These are phyloP conservation scores for Leccinum uliginosum DNA, from an alignment of 768 basidiomycete species.

Conservation along the genomic window DNA sequence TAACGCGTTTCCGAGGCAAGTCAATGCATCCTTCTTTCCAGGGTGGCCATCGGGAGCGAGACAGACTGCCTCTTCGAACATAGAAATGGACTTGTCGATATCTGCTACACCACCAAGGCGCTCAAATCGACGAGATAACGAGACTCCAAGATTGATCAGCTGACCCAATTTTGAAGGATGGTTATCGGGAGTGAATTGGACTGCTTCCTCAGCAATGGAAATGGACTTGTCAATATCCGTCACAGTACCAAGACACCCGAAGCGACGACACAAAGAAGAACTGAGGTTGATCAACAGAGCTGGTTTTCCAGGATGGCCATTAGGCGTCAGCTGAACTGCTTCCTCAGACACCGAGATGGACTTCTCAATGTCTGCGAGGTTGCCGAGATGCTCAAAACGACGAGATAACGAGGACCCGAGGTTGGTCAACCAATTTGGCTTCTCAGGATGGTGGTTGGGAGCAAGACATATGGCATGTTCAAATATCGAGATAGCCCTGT, in stretches of 20 bases:
- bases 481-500: background rate
- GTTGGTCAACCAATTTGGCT: background rate
- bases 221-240: background rate
- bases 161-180: background rate
- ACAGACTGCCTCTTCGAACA: background rate
- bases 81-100: background rate
- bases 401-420: background rate
- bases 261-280: background rate
- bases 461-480: background rate
- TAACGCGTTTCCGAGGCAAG: background rate
- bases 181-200: background rate
- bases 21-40: background rate
- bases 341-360: background rate
- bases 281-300: background rate
- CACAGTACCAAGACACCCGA: background rate
- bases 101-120: background rate
- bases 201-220: background rate
- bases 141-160: background rate
- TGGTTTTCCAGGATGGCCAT: background rate
- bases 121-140: background rate
- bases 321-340: background rate
- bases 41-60: background rate
- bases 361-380: background rate
- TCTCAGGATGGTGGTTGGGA: background rate
- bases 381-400: background rate